These are phyloP conservation scores for Hypocreales sp. DNA, from an alignment of 2,329 filamentous ascomycete species.

Conservation along the genomic window DNA sequence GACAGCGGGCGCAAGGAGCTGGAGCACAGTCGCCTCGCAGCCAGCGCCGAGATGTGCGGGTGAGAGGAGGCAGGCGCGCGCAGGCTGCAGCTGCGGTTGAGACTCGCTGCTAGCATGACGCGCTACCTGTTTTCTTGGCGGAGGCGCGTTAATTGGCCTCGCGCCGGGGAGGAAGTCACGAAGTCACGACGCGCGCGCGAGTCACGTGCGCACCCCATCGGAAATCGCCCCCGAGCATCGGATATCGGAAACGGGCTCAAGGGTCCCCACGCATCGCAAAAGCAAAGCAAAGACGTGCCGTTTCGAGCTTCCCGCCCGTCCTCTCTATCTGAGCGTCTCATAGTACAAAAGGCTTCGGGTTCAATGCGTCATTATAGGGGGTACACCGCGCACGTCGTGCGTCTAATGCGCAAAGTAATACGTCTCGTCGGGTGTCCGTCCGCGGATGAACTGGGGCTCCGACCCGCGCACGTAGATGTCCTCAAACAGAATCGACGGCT, in stretches of 20 bases:
- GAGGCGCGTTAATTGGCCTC: conserved; percentile 23
- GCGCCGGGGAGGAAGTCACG: too few relatives aligned
- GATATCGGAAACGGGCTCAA: too few relatives aligned
- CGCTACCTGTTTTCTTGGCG: conserved; percentile 18
- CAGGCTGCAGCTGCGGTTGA: conserved; percentile 8
- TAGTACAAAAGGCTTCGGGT: conserved; percentile 13
- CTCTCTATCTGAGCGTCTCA: conserved; percentile 9
- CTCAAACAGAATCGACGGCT: conserved; percentile 75
- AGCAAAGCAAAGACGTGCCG: too few relatives aligned
- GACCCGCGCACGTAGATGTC: conserved; percentile 86
- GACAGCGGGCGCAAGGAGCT: too few relatives aligned
- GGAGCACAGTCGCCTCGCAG: conserved; percentile 5
- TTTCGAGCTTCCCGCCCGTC: too few relatives aligned
- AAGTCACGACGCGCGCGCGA: conserved; percentile 9
- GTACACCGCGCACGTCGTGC: background rate
- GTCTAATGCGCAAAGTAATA: conserved; percentile 61
- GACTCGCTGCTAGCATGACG: conserved; percentile 15
- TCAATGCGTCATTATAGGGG: conserved; percentile 16
- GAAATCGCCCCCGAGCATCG: too few relatives aligned
- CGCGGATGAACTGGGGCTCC: conserved; percentile 79
- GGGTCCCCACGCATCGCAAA: too few relatives aligned
- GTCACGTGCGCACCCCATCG: too few relatives aligned
- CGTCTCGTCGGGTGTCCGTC: conserved; percentile 82
- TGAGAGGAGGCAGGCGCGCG: conserved; percentile 5
- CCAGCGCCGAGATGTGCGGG: conserved; percentile 1